Conservation (phyloP, 2,329 filamentous ascomycete species). For the Ophiostoma populinum region DNA sequence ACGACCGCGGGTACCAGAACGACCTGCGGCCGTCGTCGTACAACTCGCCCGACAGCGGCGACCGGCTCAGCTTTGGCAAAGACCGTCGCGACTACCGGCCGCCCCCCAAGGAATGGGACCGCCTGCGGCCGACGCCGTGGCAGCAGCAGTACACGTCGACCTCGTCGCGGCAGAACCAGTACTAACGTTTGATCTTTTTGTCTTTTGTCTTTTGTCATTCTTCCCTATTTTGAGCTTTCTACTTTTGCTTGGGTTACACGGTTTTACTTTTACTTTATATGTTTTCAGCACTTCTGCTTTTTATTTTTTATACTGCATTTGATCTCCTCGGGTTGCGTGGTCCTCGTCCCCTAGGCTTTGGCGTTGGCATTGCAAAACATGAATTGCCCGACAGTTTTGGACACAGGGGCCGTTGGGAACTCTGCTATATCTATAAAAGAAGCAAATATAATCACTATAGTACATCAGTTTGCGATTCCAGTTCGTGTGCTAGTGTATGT, state of each 20-base stretch:
- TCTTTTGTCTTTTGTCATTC: not conserved
- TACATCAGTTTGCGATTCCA: too few relatives aligned
- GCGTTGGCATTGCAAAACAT: too few relatives aligned
- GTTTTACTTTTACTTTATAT: not conserved
- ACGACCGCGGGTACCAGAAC: slow-evolving; percentile 1
- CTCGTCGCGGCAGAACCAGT: not conserved
- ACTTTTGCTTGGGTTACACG: slow-evolving; percentile 1
- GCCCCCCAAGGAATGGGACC: slow-evolving; percentile 12
- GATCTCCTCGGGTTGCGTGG: too few relatives aligned
- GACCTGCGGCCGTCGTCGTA: slow-evolving; percentile 1
- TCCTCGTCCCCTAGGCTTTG: too few relatives aligned
- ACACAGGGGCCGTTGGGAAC: too few relatives aligned
- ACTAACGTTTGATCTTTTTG: not conserved
- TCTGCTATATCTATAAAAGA: too few relatives aligned
- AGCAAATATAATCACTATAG: too few relatives aligned
- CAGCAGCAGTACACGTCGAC: slow-evolving; percentile 10
- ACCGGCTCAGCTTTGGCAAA: slow-evolving; percentile 14
- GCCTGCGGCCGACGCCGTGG: slow-evolving; percentile 11
- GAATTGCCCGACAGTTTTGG: too few relatives aligned
- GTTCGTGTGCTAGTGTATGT: too few relatives aligned
- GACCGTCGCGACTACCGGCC: slow-evolving; percentile 10
- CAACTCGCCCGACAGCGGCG: slow-evolving; percentile 8
- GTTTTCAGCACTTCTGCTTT: not conserved
- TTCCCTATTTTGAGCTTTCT: not conserved
- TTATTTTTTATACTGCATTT: not conserved